A percentile compares a stretch with the other conserved stretches of the same genome.
These are phyloP conservation scores for Vitis labrusca DNA, from an alignment of 164 flowering plant genomes.

Conservation along the genomic window DNA sequence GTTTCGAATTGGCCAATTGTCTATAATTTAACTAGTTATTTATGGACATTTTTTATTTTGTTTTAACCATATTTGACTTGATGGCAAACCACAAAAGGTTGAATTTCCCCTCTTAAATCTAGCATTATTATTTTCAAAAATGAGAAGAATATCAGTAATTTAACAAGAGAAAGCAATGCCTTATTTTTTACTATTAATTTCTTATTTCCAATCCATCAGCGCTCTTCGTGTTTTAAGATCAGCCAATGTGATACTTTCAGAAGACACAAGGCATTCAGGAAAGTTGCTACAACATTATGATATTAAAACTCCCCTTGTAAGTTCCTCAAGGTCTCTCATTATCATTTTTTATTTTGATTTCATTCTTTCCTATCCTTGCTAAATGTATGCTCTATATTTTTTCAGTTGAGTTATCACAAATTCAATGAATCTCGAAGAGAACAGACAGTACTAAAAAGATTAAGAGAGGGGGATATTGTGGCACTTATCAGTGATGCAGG, in stretches of 20 bases:
- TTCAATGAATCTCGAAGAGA: slow-evolving; percentile 93
- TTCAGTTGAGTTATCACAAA: slow-evolving; percentile 96
- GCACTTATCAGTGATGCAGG: slow-evolving; percentile 98
- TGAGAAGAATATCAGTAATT: too few relatives aligned
- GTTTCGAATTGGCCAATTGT: too few relatives aligned
- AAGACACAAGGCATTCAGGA: slow-evolving; percentile 96
- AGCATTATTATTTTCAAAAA: too few relatives aligned
- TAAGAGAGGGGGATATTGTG: slow-evolving; percentile 74
- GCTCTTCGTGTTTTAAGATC: slow-evolving; percentile 87
- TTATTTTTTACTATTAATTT: neutral
- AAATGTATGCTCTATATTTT: slow-evolving; percentile 30
- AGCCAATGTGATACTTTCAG: slow-evolving; percentile 87
- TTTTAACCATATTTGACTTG: too few relatives aligned
- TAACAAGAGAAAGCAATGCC: too few relatives aligned
- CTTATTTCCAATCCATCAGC: slow-evolving; percentile 28
- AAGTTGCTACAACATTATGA: slow-evolving; percentile 86
- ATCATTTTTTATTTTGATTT: neutral
- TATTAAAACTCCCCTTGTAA: slow-evolving; percentile 85
- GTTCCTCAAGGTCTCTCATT: slow-evolving; percentile 12
- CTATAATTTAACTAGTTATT: too few relatives aligned
- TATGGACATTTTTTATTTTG: too few relatives aligned
- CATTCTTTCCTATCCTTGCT: slow-evolving; percentile 10
- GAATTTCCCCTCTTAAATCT: too few relatives aligned
- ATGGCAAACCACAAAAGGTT: too few relatives aligned
- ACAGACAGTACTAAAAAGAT: slow-evolving; percentile 58